A percentile compares a stretch with the other conserved stretches of the same genome.
Conservation (phyloP, 1,284 basidiomycete species). For the Phellopilus nigrolimitatus region DNA sequence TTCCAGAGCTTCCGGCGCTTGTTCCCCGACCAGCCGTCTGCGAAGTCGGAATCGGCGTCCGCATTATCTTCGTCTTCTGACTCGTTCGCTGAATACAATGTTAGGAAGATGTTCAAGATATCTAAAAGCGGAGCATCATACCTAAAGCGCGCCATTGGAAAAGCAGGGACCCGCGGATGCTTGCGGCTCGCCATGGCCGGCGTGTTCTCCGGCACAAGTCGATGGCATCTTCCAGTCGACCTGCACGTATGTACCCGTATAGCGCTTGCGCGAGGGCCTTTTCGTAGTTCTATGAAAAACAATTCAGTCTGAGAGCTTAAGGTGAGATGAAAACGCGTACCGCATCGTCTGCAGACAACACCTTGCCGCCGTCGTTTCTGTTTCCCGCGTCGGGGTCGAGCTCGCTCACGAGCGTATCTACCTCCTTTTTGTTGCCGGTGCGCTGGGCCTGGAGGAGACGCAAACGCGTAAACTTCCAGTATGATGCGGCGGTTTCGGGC, state of each 20-base stretch:
- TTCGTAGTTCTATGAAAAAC: slow-evolving; percentile 61
- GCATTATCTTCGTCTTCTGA: slow-evolving; percentile 51
- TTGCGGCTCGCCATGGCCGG: slow-evolving; percentile 89
- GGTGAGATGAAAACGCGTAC: slow-evolving; percentile 36
- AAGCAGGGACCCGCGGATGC: slow-evolving; percentile 73
- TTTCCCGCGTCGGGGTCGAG: slow-evolving; percentile 76
- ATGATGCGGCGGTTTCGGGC: slow-evolving; percentile 70
- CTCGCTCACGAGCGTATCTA: slow-evolving; percentile 53
- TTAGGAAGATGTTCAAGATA: neutral
- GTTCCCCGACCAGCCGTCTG: slow-evolving; percentile 65
- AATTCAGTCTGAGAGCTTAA: neutral
- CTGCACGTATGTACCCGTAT: slow-evolving; percentile 77
- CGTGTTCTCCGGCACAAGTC: slow-evolving; percentile 80
- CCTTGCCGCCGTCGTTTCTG: slow-evolving; percentile 42
- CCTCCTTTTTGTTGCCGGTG: slow-evolving; percentile 38
- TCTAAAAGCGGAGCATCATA: slow-evolving; percentile 22
- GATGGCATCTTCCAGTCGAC: slow-evolving; percentile 78
- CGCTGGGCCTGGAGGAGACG: slow-evolving; percentile 60
- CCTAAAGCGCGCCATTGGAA: slow-evolving; percentile 70
- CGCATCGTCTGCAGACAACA: slow-evolving; percentile 66
- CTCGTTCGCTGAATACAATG: neutral
- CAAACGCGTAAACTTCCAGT: slow-evolving; percentile 80
- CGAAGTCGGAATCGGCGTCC: slow-evolving; percentile 44
- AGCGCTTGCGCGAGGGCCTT: slow-evolving; percentile 69
- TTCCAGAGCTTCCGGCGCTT: slow-evolving; percentile 80